These are phyloP conservation scores for Carnegiea gigantea DNA, from an alignment of 179 eudicot genomes.

Conservation along the genomic window DNA sequence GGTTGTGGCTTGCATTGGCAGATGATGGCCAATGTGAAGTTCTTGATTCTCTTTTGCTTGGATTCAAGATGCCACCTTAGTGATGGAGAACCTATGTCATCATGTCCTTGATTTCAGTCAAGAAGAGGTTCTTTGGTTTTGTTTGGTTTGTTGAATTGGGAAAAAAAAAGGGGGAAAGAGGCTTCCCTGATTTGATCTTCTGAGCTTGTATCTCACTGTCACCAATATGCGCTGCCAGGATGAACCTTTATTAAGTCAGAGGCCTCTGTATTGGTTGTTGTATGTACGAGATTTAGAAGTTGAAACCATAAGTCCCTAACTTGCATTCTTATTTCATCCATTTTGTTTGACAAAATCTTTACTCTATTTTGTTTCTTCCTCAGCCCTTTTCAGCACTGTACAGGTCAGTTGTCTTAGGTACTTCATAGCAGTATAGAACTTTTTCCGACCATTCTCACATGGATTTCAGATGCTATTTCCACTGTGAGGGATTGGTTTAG, in stretches of 20 bases:
- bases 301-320: too few relatives aligned
- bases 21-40: too few relatives aligned
- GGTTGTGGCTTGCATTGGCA: too few relatives aligned
- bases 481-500: background rate
- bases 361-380: background rate
- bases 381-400: background rate
- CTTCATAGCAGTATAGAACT: background rate
- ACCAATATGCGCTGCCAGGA: background rate
- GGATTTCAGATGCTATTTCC: background rate
- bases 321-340: too few relatives aligned
- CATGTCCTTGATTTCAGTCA: background rate
- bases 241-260: background rate
- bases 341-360: too few relatives aligned
- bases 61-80: background rate
- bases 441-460: too few relatives aligned
- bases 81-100: background rate
- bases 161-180: background rate
- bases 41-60: too few relatives aligned
- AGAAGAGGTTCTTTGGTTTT: background rate
- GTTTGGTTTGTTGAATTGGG: background rate
- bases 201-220: background rate
- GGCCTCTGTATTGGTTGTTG: background rate
- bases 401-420: background rate
- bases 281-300: background rate
- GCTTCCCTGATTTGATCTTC: background rate